These are phyloP conservation scores for Clarireedia sp. DNA, from an alignment of 2,329 filamentous ascomycete species.

Conservation along the genomic window DNA sequence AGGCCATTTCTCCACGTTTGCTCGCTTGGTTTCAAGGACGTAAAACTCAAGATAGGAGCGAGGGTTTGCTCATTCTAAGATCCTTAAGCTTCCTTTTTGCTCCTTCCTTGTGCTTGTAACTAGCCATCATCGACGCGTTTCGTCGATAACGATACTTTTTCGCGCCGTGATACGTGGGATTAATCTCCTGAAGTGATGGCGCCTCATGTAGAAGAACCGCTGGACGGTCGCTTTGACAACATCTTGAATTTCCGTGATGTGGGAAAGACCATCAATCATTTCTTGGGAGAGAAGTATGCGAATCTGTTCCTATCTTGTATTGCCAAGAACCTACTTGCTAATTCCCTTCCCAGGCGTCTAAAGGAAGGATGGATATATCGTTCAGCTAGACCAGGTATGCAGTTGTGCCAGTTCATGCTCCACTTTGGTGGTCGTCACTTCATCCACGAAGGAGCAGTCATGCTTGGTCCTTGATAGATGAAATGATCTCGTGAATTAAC, in stretches of 20 bases:
- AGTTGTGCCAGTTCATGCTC: not conserved
- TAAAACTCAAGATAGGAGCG: no score
- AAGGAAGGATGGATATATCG: constrained; percentile 59
- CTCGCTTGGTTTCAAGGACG: no score
- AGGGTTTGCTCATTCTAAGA: no score
- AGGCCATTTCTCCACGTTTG: no score
- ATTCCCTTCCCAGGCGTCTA: constrained; percentile 33
- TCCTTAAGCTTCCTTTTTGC: no score
- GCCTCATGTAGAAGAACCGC: constrained; percentile 12
- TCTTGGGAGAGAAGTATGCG: constrained; percentile 46
- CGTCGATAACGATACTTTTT: no score
- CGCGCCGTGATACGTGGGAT: no score
- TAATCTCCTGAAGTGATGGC: constrained; percentile 25
- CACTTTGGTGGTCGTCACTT: no score
- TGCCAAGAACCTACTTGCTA: not conserved
- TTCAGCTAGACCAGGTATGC: constrained; percentile 53
- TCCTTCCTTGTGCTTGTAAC: no score
- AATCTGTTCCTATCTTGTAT: not conserved
- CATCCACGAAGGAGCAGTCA: not conserved
- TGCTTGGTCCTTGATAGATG: no score
- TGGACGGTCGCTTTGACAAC: constrained; percentile 37
- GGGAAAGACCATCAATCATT: constrained; percentile 56
- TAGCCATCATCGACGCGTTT: no score
- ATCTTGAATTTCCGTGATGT: constrained; percentile 75
- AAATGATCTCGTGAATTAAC: no score